Conservation (phyloP, 371 early-diverging fungal genomes). For the Neoconidiobolus thromboides region DNA sequence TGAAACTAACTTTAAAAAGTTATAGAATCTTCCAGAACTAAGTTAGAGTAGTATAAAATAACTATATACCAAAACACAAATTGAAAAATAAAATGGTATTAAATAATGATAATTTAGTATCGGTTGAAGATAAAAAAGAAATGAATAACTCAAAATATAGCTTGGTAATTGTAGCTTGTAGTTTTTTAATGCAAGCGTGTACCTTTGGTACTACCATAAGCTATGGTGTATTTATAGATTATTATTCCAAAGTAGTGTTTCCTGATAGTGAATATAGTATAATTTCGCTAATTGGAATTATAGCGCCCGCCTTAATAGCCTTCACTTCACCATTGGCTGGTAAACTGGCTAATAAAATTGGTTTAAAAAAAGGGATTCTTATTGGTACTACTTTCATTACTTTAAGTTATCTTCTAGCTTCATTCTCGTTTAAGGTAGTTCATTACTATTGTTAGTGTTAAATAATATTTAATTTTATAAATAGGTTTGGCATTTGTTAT, state of each 20-base stretch:
- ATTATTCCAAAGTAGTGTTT: background rate
- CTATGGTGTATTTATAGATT: background rate
- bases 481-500: conserved; percentile 31
- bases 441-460: background rate
- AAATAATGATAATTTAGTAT: too few species aligned
- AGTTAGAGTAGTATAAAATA: too few species aligned
- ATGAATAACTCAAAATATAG: conserved; percentile 13
- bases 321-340: background rate
- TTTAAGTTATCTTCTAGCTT: background rate
- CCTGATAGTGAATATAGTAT: background rate
- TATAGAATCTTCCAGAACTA: too few species aligned
- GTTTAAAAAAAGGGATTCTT: background rate
- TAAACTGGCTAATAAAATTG: background rate
- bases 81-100: too few species aligned
- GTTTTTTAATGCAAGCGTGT: conserved; percentile 25
- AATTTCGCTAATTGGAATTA: background rate
- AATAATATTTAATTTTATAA: background rate
- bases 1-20: too few species aligned
- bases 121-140: too few species aligned
- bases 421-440: background rate
- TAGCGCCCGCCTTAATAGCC: background rate
- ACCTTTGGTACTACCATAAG: background rate
- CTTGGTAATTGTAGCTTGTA: conserved; percentile 32
- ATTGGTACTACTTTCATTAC: background rate
- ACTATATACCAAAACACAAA: too few species aligned